Evolutionary conservation across 768 basidiomycete species (phyloP).

Genomic region (Trametes sanguinea): DNA sequence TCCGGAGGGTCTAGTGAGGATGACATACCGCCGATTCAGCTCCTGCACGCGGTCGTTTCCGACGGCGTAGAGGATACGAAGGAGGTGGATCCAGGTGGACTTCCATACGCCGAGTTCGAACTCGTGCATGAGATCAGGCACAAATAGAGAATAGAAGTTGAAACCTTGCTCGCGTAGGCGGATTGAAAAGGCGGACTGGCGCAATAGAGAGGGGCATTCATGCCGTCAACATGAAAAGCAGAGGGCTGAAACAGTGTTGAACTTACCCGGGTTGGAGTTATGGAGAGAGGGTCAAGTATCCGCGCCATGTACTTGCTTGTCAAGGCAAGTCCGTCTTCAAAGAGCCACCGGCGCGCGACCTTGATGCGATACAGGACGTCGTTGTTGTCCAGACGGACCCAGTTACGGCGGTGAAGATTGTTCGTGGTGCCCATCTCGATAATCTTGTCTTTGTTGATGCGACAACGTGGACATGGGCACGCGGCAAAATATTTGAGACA

Average conservation of each 20-base stretch:
- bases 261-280: slow-evolving; percentile 25
- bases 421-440: slow-evolving; percentile 31
- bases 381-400: slow-evolving; percentile 13
- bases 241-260: not conserved
- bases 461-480: slow-evolving; percentile 44
- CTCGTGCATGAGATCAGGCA: slow-evolving; percentile 38
- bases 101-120: slow-evolving; percentile 41
- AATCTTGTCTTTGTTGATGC: slow-evolving; percentile 34
- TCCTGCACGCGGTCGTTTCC: slow-evolving; percentile 3
- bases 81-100: slow-evolving; percentile 28
- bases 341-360: slow-evolving; percentile 20
- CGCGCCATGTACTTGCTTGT: slow-evolving; percentile 14
- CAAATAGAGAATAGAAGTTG: slow-evolving; percentile 31
- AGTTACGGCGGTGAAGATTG: not conserved
- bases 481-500: slow-evolving; percentile 41
- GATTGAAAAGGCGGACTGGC: slow-evolving; percentile 37
- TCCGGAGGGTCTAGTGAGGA: not conserved
- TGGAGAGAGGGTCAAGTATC: slow-evolving; percentile 19
- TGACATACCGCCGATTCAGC: slow-evolving; percentile 19
- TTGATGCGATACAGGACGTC: not conserved
- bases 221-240: no score
- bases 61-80: slow-evolving; percentile 26
- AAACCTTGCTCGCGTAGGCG: slow-evolving; percentile 27
- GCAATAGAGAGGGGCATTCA: not conserved
- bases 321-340: slow-evolving; percentile 16